Evolutionary conservation across 1,284 basidiomycete genomes (phyloP).

Genomic region (Afroboletus lepidellus): DNA sequence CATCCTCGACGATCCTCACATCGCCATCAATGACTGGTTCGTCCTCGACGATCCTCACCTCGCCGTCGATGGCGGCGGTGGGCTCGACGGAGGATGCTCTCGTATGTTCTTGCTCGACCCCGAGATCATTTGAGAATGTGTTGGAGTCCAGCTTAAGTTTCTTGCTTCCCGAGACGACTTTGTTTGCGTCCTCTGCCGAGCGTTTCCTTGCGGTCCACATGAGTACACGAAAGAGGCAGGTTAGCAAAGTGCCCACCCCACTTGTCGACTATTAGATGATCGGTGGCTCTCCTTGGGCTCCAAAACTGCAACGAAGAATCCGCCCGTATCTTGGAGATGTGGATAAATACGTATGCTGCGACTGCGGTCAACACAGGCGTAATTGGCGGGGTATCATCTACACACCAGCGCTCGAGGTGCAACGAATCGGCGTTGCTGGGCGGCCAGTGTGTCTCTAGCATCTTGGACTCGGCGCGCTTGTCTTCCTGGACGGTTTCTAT

Average conservation of each 20-base stretch:
- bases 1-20: slow-evolving; percentile 16
- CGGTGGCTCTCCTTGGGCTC: slow-evolving; percentile 45
- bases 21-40: slow-evolving; percentile 9
- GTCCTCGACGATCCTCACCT: slow-evolving; percentile 16
- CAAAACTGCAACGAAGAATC: slow-evolving; percentile 94
- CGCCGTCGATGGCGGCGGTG: slow-evolving; percentile 6
- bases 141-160: slow-evolving; percentile 42
- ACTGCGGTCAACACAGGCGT: slow-evolving; percentile 1
- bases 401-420: slow-evolving; percentile 71
- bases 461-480: slow-evolving; percentile 51
- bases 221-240: background rate
- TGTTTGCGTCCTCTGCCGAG: slow-evolving; percentile 40
- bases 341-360: slow-evolving; percentile 86
- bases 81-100: slow-evolving; percentile 17
- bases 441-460: slow-evolving; percentile 79
- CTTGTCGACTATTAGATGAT: slow-evolving; percentile 13
- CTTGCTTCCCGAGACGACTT: slow-evolving; percentile 43
- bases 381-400: slow-evolving; percentile 6
- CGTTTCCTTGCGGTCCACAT: slow-evolving; percentile 43
- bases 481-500: slow-evolving; percentile 48
- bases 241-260: slow-evolving; percentile 20
- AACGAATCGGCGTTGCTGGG: slow-evolving; percentile 61
- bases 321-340: slow-evolving; percentile 95
- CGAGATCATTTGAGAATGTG: background rate
- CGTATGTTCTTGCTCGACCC: slow-evolving; percentile 1